A percentile compares a stretch with the other conserved stretches of the same genome.
Conservation (phyloP, 331 rosid genomes). For the Erythrophleum ivorense region DNA sequence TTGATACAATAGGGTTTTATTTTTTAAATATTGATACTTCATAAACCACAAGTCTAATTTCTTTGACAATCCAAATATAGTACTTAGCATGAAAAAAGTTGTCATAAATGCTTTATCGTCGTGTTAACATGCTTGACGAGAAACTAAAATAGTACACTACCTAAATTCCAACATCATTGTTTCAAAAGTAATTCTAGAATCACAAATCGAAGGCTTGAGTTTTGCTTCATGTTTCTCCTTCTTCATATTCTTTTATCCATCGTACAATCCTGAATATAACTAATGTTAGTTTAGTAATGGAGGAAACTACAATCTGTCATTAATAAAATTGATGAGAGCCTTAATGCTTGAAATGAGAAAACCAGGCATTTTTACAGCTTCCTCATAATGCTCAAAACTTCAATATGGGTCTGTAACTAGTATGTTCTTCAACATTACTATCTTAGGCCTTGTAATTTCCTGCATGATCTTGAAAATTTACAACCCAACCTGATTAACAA, state of each 20-base stretch:
- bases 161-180: neutral
- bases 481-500: slow-evolving; percentile 69
- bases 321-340: slow-evolving; percentile 90
- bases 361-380: slow-evolving; percentile 69
- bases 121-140: neutral
- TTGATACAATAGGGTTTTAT: too few relatives aligned
- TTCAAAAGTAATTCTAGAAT: slow-evolving; percentile 49
- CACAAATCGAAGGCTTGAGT: slow-evolving; percentile 53
- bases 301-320: slow-evolving; percentile 31
- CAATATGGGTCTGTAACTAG: slow-evolving; percentile 69
- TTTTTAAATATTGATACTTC: too few relatives aligned
- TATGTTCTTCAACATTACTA: slow-evolving; percentile 77
- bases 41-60: neutral
- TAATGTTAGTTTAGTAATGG: slow-evolving; percentile 24
- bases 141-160: neutral
- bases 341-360: slow-evolving; percentile 81
- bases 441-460: slow-evolving; percentile 89
- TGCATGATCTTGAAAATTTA: slow-evolving; percentile 75
- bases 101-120: neutral
- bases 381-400: slow-evolving; percentile 76
- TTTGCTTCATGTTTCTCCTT: slow-evolving; percentile 46
- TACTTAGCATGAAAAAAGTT: neutral
- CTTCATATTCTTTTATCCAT: slow-evolving; percentile 81
- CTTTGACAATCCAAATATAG: too few relatives aligned
- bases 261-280: slow-evolving; percentile 51